Evolutionary conservation across 2,329 filamentous ascomycete species (phyloP), one percentile per base, ranked within the genome.

Genomic region (Alternaria hordeiaustralica): DNA sequence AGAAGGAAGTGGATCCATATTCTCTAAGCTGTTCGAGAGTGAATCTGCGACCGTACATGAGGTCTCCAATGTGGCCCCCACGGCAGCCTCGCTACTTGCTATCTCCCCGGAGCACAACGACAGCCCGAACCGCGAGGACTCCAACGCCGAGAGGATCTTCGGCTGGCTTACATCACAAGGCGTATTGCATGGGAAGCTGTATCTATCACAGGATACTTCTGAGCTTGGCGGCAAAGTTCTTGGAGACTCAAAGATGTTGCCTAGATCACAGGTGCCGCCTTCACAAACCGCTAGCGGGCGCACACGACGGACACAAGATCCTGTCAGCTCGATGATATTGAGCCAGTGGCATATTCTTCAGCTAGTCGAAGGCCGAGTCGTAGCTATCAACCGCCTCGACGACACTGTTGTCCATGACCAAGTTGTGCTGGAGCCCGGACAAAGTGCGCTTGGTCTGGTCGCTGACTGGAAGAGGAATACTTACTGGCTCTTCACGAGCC

Each of bases 391-490:
- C 76, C 88, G 94, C 30, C 86, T 99, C 50, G 96, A 94, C 44
- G 93, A 95, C 26, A 88, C 90, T 55, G 85, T 95, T 51, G 91
- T 97, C 2, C 96, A 96, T 71, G 93, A 97, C 77, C 94, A 98
- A 79, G 85, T 90, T 21, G 91, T 99, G 5, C 84, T 98, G 13
- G 91, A 95, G 59, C 87, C 89, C 5, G 92, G 91, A 0, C 92
- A 97, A 72, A 90, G 86, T 72, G 89, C 90, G 5, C 83, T 99
- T n/a, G 94, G 92, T 0, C 87, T 99, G 18, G 90, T 94, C 55
- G 90, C 95, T 9, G 96, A 99, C 79, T 87, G 92, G 64, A 95
- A 96, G 79, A 97, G 97, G 84, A 96, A 95, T 75, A 99, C 96
- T 0, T 97, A 95, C 77, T 99, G 96, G 96, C 86, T 99, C 3